Evolutionary conservation across 208 protist genomes (phyloP), one percentile per base, ranked within the genome.

Genomic region (Herpetomonas muscarum): DNA sequence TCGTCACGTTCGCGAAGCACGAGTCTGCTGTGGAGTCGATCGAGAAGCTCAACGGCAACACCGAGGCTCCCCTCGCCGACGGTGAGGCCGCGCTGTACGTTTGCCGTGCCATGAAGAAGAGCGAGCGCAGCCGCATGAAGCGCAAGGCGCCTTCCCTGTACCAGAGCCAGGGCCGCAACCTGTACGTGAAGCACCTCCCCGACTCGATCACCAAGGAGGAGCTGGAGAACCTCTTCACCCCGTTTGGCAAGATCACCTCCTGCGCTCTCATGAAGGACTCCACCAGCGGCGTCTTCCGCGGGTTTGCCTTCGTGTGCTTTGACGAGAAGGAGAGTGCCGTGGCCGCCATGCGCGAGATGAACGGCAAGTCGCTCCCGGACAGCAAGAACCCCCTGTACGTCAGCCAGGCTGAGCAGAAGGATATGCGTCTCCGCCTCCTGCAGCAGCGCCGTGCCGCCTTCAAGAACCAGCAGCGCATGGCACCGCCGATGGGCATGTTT

Each of bases 361-460:
- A 98, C 70, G 90, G 92, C 42, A 76, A 90, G 52, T 37, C 52
- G 34, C 75, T 97, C 30, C 55, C 96, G n/a, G 72, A 48, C 54
- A 62, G 62, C 15, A 67, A 64, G 55, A 96, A 95, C 56, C 96
- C 96, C 39, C 72, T 98, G 9, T 98, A 98, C 79, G 96, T 98
- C 36, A 90, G 82, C 47, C 73, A 97, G 22, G 92, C 92, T 25
- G 87, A 98, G 85, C 79, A 87, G 62, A 97, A 97, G 66, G 95
- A 98, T 29, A 77, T 87, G 51, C 79, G 96, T 39, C 67, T 78
- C 34, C 79, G 68, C 34, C 70, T 93, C 47, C 80, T 98, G 10
- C 89, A 96, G 58, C 70, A 80, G 48, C 90, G 97, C 72, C 74
- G 64, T 30, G 42, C 44, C 21, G 55, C 54, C 19, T 55, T 73